phyloP scores from a whole-genome alignment of 2,329 filamentous ascomycete species.

The Sporothrix euskadiensis region DNA sequence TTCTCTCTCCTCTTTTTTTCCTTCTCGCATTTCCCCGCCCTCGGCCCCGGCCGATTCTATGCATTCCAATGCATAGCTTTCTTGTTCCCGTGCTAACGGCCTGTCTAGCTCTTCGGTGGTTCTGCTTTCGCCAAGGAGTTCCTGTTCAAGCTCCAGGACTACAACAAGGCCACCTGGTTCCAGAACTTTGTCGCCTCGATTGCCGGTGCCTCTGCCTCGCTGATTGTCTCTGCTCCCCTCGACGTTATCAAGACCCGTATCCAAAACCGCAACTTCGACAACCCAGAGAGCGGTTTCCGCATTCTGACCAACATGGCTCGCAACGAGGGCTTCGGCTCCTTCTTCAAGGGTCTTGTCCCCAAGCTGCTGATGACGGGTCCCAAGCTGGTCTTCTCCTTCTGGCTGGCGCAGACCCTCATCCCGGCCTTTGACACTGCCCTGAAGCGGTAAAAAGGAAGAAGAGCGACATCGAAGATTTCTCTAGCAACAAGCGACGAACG shows the following conservation, averaged over 20 bases:
- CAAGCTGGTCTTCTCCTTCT: conserved; percentile 99
- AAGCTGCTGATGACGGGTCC: conserved; percentile 99
- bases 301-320: conserved; percentile 92
- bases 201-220: conserved; percentile 89
- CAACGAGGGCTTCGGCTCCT: conserved; percentile 80
- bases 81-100: background rate
- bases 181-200: conserved; percentile 98
- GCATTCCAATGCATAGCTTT: background rate
- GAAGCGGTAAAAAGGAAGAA: conserved; percentile 29
- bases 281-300: conserved; percentile 89
- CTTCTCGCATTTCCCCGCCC: background rate
- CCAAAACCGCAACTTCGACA: conserved; percentile 98
- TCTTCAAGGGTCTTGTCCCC: conserved; percentile 97
- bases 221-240: conserved; percentile 91
- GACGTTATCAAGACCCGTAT: conserved; percentile 99
- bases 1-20: no score
- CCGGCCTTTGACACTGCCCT: conserved; percentile 70
- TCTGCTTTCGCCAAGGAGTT: conserved; percentile 98
- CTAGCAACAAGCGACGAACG: background rate
- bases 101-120: conserved; percentile 81
- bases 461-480: background rate
- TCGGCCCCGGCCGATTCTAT: background rate
- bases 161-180: conserved; percentile 90
- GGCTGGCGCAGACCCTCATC: conserved; percentile 97
- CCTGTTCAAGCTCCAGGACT: conserved; percentile 83